Conservation (phyloP, 495 filamentous ascomycete genomes). For the Aspergillus olivimuriae region DNA sequence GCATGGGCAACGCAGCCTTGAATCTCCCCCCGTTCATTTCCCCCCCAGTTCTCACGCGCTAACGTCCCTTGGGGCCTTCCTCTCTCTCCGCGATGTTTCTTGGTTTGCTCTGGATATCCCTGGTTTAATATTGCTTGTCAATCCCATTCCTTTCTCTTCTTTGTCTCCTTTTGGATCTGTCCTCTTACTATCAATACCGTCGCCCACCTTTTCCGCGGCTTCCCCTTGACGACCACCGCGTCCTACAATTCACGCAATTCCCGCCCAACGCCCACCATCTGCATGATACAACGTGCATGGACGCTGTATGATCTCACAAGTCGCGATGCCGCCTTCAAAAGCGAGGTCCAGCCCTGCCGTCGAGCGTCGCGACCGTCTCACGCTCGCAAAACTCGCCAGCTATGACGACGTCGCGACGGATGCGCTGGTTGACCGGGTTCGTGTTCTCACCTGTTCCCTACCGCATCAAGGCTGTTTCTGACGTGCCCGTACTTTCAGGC, state of each 20-base stretch:
- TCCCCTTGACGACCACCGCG: background rate
- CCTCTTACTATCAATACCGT: background rate
- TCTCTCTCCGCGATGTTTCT: constrained; percentile 1
- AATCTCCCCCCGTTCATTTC: constrained; percentile 9
- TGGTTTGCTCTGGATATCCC: background rate
- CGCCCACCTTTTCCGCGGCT: background rate
- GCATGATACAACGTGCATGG: constrained; percentile 9
- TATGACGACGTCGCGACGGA: constrained; percentile 98
- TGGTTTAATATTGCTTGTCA: constrained; percentile 1
- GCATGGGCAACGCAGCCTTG: no score
- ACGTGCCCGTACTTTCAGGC: constrained; percentile 47
- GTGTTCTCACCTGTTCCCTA: constrained; percentile 23
- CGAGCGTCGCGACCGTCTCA: constrained; percentile 65
- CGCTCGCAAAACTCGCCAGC: constrained; percentile 75
- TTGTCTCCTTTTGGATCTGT: background rate
- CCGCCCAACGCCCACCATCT: background rate
- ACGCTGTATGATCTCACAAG: constrained; percentile 1
- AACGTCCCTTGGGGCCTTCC: background rate
- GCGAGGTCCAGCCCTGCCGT: constrained; percentile 33
- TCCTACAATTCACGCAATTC: background rate
- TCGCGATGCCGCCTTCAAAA: constrained; percentile 38
- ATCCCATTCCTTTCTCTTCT: background rate
- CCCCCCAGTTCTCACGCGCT: background rate
- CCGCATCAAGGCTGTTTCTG: constrained; percentile 7
- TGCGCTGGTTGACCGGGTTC: constrained; percentile 88